Conservation (phyloP, 2,329 filamentous ascomycete genomes). For the Pleomassaria siparia region DNA sequence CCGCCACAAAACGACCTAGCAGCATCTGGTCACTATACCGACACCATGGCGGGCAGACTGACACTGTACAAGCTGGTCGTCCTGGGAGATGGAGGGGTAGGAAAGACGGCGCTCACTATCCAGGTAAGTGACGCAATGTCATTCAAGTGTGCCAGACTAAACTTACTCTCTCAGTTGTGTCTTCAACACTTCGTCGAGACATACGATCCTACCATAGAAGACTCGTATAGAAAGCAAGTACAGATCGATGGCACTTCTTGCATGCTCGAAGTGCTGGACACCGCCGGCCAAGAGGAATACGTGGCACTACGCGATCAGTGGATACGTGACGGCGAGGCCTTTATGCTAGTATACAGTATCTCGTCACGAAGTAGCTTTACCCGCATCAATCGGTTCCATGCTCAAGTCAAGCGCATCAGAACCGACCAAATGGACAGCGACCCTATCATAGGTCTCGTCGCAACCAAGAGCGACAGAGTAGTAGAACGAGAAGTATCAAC, state of each 20-base stretch:
- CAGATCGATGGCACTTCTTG: slow-evolving; percentile 93
- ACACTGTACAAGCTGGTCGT: slow-evolving; percentile 96
- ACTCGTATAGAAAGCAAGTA: slow-evolving; percentile 69
- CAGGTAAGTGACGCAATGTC: slow-evolving; percentile 65
- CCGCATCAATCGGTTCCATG: slow-evolving; percentile 92
- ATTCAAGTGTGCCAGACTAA: slow-evolving; percentile 1
- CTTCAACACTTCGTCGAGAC: slow-evolving; percentile 98
- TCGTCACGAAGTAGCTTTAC: slow-evolving; percentile 94
- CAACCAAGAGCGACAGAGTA: slow-evolving; percentile 96
- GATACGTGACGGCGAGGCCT: slow-evolving; percentile 97
- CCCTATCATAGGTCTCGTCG: slow-evolving; percentile 92
- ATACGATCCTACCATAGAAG: slow-evolving; percentile 69
- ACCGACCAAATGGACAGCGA: slow-evolving; percentile 76
- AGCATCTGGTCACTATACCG: too few relatives aligned
- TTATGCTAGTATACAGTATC: slow-evolving; percentile 97
- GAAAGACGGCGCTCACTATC: slow-evolving; percentile 91
- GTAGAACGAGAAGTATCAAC: slow-evolving; percentile 96
- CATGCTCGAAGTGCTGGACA: slow-evolving; percentile 97
- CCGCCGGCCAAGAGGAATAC: slow-evolving; percentile 97
- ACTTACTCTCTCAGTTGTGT: slow-evolving; percentile 68
- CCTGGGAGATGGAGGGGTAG: slow-evolving; percentile 89
- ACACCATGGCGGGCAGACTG: slow-evolving; percentile 85
- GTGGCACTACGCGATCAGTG: slow-evolving; percentile 95
- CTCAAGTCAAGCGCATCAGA: slow-evolving; percentile 96
- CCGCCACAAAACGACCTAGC: too few relatives aligned